These are phyloP conservation scores for Pseudogymnoascus sp. DNA, from an alignment of 2,329 filamentous ascomycete species.

Conservation along the genomic window DNA sequence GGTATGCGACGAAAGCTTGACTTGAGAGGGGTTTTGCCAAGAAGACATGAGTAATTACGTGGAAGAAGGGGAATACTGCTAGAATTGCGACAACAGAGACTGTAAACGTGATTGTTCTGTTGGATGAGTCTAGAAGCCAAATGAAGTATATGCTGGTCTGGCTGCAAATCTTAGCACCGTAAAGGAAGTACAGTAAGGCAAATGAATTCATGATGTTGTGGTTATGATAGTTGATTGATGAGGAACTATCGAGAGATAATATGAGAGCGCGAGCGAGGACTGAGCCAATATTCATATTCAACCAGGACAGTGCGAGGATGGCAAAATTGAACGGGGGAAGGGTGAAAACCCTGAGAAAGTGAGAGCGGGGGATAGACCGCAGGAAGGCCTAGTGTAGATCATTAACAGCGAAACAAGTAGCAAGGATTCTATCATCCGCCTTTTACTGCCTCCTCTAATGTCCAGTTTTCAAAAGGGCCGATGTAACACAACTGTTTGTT, in stretches of 20 bases:
- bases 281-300: no score
- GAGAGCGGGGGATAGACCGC: neutral
- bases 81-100: neutral
- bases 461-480: no score
- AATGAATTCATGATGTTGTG: conserved; percentile 11
- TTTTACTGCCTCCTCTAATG: no score
- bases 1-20: conserved; percentile 10
- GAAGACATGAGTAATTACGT: conserved; percentile 9
- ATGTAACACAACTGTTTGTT: no score
- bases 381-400: neutral
- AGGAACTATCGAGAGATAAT: no score
- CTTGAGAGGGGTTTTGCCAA: conserved; percentile 5
- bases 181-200: conserved; percentile 13
- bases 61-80: conserved; percentile 6
- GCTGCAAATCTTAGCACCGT: conserved; percentile 10
- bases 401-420: no score
- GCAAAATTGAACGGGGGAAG: neutral
- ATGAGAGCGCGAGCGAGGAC: no score
- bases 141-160: conserved; percentile 13
- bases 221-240: neutral
- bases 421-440: no score
- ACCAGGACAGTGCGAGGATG: neutral
- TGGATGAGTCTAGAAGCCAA: conserved; percentile 12
- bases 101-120: conserved; percentile 10
- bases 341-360: neutral